phyloP scores from a whole-genome alignment of 495 filamentous ascomycete species.

The Amorphotheca resinae region DNA sequence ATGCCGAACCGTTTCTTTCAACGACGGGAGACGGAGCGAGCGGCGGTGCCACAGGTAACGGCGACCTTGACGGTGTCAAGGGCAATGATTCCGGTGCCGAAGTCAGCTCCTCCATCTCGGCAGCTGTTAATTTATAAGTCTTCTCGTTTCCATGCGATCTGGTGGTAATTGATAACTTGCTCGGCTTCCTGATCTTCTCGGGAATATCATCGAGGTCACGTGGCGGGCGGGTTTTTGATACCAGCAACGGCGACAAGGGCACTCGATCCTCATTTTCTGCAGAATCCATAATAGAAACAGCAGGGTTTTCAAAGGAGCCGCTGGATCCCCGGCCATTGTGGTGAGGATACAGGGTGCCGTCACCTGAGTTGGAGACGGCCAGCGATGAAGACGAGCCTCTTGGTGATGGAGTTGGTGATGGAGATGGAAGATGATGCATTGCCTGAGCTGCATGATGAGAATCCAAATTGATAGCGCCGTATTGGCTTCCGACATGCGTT shows the following conservation, averaged over 20 bases:
- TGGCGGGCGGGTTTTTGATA: slow-evolving; percentile 8
- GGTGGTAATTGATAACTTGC: slow-evolving; percentile 12
- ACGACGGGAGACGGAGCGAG: slow-evolving; percentile 14
- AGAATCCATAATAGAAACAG: neutral
- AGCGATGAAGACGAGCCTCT: slow-evolving; percentile 10
- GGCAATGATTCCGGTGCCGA: slow-evolving; percentile 43
- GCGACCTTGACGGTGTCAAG: slow-evolving; percentile 1
- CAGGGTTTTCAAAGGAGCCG: slow-evolving; percentile 7
- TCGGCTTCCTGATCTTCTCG: slow-evolving; percentile 12
- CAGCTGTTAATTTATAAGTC: slow-evolving; percentile 38
- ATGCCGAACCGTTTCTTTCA: slow-evolving; percentile 2
- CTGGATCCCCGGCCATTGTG: slow-evolving; percentile 7
- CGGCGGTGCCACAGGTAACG: too few species aligned
- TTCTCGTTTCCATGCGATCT: slow-evolving; percentile 21
- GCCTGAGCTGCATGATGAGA: slow-evolving; percentile 5
- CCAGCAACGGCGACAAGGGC: slow-evolving; percentile 5
- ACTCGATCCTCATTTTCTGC: slow-evolving; percentile 1
- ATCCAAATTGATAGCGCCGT: neutral
- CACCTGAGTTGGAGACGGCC: slow-evolving; percentile 3
- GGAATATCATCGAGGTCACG: slow-evolving; percentile 18
- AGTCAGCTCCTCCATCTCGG: slow-evolving; percentile 42
- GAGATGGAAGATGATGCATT: slow-evolving; percentile 14
- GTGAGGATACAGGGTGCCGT: neutral
- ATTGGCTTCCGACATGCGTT: slow-evolving; percentile 1
- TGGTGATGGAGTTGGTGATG: slow-evolving; percentile 13